Percentiles rank a stretch among this genome's conserved stretches.
Evolutionary conservation across 108 stramenopile genomes (phyloP).

Genomic region (Nannochloropsis oceanica): DNA sequence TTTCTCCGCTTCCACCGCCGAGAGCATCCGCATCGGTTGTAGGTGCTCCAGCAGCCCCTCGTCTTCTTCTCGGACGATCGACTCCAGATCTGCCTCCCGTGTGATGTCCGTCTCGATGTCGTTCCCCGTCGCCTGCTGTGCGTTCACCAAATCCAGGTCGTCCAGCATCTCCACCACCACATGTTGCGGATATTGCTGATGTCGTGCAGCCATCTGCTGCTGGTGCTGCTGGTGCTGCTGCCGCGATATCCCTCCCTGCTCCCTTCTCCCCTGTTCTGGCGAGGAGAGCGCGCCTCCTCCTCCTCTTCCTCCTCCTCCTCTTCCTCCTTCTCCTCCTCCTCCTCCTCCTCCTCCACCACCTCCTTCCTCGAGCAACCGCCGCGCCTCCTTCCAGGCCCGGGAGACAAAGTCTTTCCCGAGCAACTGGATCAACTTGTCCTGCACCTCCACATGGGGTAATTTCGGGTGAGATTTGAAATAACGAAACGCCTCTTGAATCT

Average conservation of each 20-base stretch:
- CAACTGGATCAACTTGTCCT: neutral
- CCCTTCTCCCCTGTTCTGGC: neutral
- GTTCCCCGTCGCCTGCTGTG: neutral
- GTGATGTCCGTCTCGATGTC: neutral
- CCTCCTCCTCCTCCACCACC: neutral
- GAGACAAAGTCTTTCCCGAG: neutral
- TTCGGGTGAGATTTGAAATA: neutral
- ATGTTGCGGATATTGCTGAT: neutral
- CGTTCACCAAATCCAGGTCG: neutral
- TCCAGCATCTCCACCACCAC: neutral
- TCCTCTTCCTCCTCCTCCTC: neutral
- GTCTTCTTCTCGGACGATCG: neutral
- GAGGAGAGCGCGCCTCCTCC: too few relatives aligned
- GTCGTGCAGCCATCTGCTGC: neutral
- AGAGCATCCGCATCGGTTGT: neutral
- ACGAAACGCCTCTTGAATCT: neutral
- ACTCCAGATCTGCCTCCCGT: neutral
- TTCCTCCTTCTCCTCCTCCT: neutral
- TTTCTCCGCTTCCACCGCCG: neutral
- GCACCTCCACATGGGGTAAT: neutral
- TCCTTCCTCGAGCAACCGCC: neutral
- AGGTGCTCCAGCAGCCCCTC: neutral
- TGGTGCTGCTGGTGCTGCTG: neutral
- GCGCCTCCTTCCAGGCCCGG: neutral
- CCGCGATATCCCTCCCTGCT: neutral